A percentile compares a stretch with the other conserved stretches of the same genome.
Evolutionary conservation across 371 early-diverging fungal genomes (phyloP).

Genomic region (Dichotomocladium elegans): DNA sequence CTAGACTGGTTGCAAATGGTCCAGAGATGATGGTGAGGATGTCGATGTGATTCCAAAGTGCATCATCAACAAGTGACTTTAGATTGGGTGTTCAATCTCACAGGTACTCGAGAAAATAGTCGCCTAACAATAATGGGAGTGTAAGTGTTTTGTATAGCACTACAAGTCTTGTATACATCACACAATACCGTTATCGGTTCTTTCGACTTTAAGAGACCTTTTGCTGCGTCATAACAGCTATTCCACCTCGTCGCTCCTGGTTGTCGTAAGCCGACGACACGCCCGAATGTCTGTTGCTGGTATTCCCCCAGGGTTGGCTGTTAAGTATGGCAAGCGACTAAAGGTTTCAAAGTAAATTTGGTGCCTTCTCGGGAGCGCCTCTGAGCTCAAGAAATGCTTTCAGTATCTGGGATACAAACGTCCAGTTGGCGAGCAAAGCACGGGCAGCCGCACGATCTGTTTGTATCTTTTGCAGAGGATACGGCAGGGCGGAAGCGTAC

Average conservation of each 20-base stretch:
- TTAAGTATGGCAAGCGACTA: no score
- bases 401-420: neutral
- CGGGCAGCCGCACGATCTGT: neutral
- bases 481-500: neutral
- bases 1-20: neutral
- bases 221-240: neutral
- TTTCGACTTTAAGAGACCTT: neutral
- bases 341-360: no score
- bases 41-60: neutral
- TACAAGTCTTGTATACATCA: no score
- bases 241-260: neutral
- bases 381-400: neutral
- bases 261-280: no score
- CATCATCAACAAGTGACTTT: neutral
- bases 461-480: neutral
- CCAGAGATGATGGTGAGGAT: neutral
- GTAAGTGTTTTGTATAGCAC: no score
- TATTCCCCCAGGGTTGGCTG: no score
- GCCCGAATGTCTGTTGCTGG: no score
- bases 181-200: neutral
- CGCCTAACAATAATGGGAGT: no score
- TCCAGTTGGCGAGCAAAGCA: neutral
- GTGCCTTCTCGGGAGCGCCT: neutral
- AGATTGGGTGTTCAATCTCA: no score
- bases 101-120: no score